Evolutionary conservation across 1,139 yeast genomes (phyloP), one percentile per base, ranked within the genome.

Genomic region (Diutina mesorugosa): DNA sequence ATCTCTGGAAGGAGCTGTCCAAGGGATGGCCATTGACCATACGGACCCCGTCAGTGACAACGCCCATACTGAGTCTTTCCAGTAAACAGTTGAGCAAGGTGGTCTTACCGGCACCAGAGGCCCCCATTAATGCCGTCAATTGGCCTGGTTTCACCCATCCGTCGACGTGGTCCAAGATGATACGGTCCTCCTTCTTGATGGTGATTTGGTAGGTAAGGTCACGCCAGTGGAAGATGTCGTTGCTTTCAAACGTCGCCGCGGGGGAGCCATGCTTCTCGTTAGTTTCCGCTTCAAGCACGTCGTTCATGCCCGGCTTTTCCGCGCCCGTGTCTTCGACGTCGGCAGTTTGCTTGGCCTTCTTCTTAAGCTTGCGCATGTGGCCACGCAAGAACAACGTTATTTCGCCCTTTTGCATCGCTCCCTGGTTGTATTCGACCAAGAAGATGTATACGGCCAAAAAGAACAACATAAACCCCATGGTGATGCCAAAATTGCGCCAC

Each of bases 71-170:
- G 41, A 71, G 65, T 61, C 76, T 66, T 55, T 69, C 72, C 30
- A 72, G 67, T 60, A 69, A 66, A 60, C 68, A 64, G 60, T 69
- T 69, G 64, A 69, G 68, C 58, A 69, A 65, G 0, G 72, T 69
- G 48, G 73, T 69, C 59, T 69, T 69, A 62, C 73, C 73, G 47
- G 73, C 73, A 63, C 73, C 73, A 26, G 72, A 67, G 29, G 71
- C 69, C 54, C 73, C 67, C 67, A 65, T 65, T 38, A 86, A 72
- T 16, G 73, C 73, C 65, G 62, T 70, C 58, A 70, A 64, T 60
- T 70, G 70, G 56, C 74, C 74, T 14, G 91, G 91, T 65, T 84
- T 84, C 54, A 87, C 93, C 88, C 90, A 87, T 56, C 95, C 95
- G 67, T 86, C 90, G 57, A 87, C 88, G 60, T 81, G 79, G 63